Evolutionary conservation across 2,329 filamentous ascomycete genomes (phyloP).

Genomic region (Clarireedia hainanense): DNA sequence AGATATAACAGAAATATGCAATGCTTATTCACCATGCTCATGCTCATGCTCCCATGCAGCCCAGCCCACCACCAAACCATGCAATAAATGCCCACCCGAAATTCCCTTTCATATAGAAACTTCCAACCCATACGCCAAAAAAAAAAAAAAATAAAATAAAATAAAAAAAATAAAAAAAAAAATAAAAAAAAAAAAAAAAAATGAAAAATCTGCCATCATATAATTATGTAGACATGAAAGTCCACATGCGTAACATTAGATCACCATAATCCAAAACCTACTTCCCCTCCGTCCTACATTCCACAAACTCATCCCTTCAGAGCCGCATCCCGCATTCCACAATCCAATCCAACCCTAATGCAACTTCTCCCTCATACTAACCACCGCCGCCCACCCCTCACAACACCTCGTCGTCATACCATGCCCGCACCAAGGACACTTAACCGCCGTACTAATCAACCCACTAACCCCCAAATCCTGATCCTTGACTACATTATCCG

Average conservation of each 20-base stretch:
- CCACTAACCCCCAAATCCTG: conserved; percentile 45
- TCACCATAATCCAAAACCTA: background rate
- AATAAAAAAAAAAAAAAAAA: background rate
- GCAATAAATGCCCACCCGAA: too few species aligned
- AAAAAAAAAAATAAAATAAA: background rate
- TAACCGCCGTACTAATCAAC: conserved; percentile 52
- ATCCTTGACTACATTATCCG: conserved; percentile 46
- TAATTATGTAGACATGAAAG: too few species aligned
- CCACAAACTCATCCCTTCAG: too few species aligned
- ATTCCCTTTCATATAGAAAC: too few species aligned
- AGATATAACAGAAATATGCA: too few species aligned
- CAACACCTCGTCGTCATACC: conserved; percentile 63
- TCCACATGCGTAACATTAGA: background rate
- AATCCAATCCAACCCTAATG: conserved; percentile 30
- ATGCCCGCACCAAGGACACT: conserved; percentile 66
- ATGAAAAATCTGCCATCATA: background rate
- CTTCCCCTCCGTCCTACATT: background rate
- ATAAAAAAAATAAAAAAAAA: background rate
- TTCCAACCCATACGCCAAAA: background rate
- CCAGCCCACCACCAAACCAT: background rate
- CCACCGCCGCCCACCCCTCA: conserved; percentile 57
- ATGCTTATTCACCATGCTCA: too few species aligned
- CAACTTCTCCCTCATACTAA: conserved; percentile 57
- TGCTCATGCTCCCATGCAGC: too few species aligned
- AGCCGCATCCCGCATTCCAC: background rate